A percentile compares a stretch with the other conserved stretches of the same genome.
Evolutionary conservation across 768 basidiomycete species (phyloP).

Genomic region (Lentinula sp.): DNA sequence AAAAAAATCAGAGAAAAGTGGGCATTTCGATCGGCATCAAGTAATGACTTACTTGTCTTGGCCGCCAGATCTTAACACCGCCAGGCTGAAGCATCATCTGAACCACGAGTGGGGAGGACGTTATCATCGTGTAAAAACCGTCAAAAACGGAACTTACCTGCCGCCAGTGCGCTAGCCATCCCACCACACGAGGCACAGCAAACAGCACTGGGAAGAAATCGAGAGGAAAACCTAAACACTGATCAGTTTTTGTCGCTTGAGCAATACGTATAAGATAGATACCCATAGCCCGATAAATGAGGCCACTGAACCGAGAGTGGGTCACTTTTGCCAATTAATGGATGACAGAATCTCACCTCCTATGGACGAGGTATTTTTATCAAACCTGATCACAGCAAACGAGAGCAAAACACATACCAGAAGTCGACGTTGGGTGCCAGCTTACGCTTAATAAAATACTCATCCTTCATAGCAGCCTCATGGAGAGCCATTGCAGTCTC

Average conservation of each 20-base stretch:
- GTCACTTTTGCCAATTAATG: conserved; percentile 5
- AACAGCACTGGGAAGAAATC: conserved; percentile 95
- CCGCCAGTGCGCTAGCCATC: conserved; percentile 92
- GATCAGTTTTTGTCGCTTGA: conserved; percentile 1
- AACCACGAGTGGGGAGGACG: neutral
- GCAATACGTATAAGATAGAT: conserved; percentile 8
- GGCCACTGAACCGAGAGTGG: conserved; percentile 42
- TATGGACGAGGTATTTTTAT: conserved; percentile 16
- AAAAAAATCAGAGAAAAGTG: neutral
- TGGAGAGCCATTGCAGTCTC: conserved; percentile 88
- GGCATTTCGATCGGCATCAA: neutral
- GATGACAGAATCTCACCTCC: conserved; percentile 42
- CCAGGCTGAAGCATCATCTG: conserved; percentile 89
- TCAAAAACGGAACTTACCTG: conserved; percentile 41
- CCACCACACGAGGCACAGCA: conserved; percentile 86
- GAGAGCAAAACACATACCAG: conserved; percentile 44
- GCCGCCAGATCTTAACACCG: conserved; percentile 93
- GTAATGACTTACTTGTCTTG: conserved; percentile 54
- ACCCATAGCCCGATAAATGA: conserved; percentile 94
- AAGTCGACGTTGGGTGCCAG: conserved; percentile 91
- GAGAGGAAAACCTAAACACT: conserved; percentile 69
- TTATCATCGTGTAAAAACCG: conserved; percentile 4
- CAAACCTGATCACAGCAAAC: neutral
- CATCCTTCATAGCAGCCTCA: conserved; percentile 84
- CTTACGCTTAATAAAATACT: conserved; percentile 78